Conservation (phyloP, 2,329 filamentous ascomycete genomes). For the Arthroderma sp. region DNA sequence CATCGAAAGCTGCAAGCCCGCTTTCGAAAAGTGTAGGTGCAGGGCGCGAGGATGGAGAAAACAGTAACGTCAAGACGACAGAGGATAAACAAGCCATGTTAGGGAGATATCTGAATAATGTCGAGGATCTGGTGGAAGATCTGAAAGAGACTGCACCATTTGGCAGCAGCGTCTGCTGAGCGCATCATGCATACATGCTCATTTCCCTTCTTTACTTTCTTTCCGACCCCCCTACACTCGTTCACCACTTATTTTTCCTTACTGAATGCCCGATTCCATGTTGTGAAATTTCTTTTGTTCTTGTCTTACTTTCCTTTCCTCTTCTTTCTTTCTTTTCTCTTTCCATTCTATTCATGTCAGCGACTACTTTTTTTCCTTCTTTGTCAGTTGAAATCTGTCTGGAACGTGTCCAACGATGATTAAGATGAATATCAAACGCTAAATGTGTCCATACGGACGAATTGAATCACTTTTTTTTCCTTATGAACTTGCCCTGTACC, state of each 20-base stretch:
- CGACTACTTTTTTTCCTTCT: no score
- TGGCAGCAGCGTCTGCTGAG: constrained; percentile 34
- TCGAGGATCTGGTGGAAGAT: constrained; percentile 75
- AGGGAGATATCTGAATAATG: constrained; percentile 64
- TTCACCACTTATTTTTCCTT: no score
- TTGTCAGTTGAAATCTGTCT: no score
- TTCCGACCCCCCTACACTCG: no score
- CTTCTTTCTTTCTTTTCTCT: not conserved
- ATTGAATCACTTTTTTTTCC: no score
- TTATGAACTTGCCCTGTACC: no score
- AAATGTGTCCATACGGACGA: no score
- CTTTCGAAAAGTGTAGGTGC: constrained; percentile 34
- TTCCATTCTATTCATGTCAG: not conserved
- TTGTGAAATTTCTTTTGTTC: not conserved
- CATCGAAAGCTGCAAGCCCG: constrained; percentile 52
- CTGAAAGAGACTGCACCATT: constrained; percentile 67
- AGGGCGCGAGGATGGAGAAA: constrained; percentile 15
- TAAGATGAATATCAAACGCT: no score
- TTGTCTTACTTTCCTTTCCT: not conserved
- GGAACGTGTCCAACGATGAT: no score
- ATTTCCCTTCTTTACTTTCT: no score
- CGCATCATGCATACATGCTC: not conserved
- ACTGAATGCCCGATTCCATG: not conserved
- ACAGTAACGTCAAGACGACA: constrained; percentile 45
- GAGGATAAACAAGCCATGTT: constrained; percentile 72